Percentiles rank a stretch among this genome's conserved stretches.
These are phyloP conservation scores for Hypomontagnella submonticulosa DNA, from an alignment of 495 filamentous ascomycete species.

Conservation along the genomic window DNA sequence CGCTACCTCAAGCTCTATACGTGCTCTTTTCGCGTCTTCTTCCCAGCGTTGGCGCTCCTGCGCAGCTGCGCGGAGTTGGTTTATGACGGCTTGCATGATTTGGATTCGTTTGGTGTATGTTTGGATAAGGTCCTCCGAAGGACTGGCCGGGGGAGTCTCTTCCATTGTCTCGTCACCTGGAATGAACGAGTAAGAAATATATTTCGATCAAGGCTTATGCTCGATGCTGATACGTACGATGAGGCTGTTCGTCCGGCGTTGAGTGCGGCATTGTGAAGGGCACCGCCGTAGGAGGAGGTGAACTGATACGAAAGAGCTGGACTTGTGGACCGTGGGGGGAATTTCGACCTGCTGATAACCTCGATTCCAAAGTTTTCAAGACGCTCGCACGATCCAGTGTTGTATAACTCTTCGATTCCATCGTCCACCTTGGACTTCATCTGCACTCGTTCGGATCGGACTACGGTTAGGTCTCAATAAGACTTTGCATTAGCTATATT, in stretches of 20 bases:
- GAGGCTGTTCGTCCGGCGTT: neutral
- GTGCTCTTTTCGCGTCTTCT: neutral
- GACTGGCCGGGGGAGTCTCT: neutral
- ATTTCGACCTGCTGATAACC: constrained; percentile 7
- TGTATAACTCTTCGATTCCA: constrained; percentile 26
- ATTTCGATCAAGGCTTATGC: neutral
- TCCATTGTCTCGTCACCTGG: constrained; percentile 1
- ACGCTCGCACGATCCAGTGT: constrained; percentile 15
- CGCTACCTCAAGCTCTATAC: constrained; percentile 12
- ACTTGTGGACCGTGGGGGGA: constrained; percentile 16
- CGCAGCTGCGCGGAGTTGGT: constrained; percentile 15
- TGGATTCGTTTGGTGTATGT: constrained; percentile 18
- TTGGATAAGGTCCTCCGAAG: constrained; percentile 17
- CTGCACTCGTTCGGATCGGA: neutral
- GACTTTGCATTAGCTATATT: neutral
- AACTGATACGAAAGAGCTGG: constrained; percentile 29
- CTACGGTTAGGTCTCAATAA: neutral
- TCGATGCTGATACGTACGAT: constrained; percentile 11
- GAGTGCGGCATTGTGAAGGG: constrained; percentile 2
- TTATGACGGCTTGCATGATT: constrained; percentile 18
- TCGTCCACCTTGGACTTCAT: constrained; percentile 7
- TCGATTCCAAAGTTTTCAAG: constrained; percentile 18
- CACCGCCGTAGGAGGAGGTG: constrained; percentile 1
- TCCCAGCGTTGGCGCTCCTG: constrained; percentile 8
- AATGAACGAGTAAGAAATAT: constrained; percentile 1